Evolutionary conservation across 805 yeast species (phyloP).

Genomic region (Candida easanensis): DNA sequence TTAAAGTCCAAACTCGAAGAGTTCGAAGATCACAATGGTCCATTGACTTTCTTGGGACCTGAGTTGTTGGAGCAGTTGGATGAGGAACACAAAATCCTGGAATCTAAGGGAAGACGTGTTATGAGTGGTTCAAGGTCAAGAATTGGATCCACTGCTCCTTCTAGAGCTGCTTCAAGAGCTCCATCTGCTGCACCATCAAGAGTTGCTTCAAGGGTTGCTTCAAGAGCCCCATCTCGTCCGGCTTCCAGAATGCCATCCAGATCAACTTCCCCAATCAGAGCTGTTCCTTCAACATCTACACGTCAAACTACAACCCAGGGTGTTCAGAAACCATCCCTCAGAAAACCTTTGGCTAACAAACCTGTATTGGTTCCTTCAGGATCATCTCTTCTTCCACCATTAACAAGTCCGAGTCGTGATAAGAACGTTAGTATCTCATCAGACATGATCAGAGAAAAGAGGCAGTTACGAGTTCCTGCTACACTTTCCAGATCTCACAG

Average conservation of each 20-base stretch:
- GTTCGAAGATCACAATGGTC: constrained; percentile 45
- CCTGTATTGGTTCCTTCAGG: constrained; percentile 16
- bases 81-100: constrained; percentile 23
- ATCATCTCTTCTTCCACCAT: constrained; percentile 15
- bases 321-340: constrained; percentile 22
- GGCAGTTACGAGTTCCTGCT: constrained; percentile 11
- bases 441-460: constrained; percentile 12
- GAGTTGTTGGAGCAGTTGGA: constrained; percentile 30
- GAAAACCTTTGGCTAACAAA: constrained; percentile 12
- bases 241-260: constrained; percentile 12
- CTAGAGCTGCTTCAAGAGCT: constrained; percentile 20
- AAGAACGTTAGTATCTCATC: constrained; percentile 9
- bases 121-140: constrained; percentile 14
- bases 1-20: constrained; percentile 45
- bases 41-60: constrained; percentile 28
- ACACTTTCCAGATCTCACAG: constrained; percentile 21
- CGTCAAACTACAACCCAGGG: constrained; percentile 15
- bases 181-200: constrained; percentile 22
- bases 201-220: constrained; percentile 20
- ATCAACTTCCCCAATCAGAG: constrained; percentile 17
- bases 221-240: constrained; percentile 20
- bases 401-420: constrained; percentile 17
- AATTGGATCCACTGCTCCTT: constrained; percentile 19
- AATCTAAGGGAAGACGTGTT: constrained; percentile 23
- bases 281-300: constrained; percentile 8